These are phyloP conservation scores for Cordyceps tenuipes DNA, from an alignment of 2,329 filamentous ascomycete genomes.

Conservation along the genomic window DNA sequence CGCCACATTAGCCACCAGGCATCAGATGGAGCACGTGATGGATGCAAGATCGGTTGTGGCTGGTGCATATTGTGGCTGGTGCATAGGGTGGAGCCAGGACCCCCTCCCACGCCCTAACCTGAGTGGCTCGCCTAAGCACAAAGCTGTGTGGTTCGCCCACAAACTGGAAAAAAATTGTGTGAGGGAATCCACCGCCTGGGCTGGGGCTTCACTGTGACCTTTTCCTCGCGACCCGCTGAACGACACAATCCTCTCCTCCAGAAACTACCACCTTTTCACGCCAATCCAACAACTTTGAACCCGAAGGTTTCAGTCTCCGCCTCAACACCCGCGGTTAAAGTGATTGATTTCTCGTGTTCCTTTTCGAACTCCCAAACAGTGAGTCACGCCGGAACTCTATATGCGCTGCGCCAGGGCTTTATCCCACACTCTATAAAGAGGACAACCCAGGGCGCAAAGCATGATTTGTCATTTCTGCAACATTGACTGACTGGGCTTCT, in stretches of 20 bases:
- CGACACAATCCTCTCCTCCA: slow-evolving; percentile 16
- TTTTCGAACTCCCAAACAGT: slow-evolving; percentile 24
- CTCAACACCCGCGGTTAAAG: slow-evolving; percentile 88
- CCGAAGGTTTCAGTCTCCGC: slow-evolving; percentile 99
- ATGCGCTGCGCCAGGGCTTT: neutral
- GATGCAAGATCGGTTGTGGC: neutral
- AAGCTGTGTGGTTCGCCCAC: neutral
- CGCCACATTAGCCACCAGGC: slow-evolving; percentile 1
- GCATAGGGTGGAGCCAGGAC: neutral
- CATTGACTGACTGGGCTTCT: slow-evolving; percentile 1
- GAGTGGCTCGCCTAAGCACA: slow-evolving; percentile 19
- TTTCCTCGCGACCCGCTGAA: slow-evolving; percentile 4
- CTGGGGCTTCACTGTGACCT: neutral
- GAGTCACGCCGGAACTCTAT: slow-evolving; percentile 20
- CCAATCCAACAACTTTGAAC: slow-evolving; percentile 51
- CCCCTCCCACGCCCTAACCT: slow-evolving; percentile 18
- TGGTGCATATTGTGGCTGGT: slow-evolving; percentile 5
- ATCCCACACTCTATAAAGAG: too few relatives aligned
- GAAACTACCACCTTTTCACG: slow-evolving; percentile 19
- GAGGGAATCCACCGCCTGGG: slow-evolving; percentile 1
- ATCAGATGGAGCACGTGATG: slow-evolving; percentile 5
- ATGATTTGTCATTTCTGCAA: neutral
- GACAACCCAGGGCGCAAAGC: neutral
- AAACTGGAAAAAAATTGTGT: slow-evolving; percentile 10
- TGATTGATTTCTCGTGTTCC: slow-evolving; percentile 96